These are phyloP conservation scores for Novakomyces olei DNA, from an alignment of 805 yeast genomes.

Conservation along the genomic window DNA sequence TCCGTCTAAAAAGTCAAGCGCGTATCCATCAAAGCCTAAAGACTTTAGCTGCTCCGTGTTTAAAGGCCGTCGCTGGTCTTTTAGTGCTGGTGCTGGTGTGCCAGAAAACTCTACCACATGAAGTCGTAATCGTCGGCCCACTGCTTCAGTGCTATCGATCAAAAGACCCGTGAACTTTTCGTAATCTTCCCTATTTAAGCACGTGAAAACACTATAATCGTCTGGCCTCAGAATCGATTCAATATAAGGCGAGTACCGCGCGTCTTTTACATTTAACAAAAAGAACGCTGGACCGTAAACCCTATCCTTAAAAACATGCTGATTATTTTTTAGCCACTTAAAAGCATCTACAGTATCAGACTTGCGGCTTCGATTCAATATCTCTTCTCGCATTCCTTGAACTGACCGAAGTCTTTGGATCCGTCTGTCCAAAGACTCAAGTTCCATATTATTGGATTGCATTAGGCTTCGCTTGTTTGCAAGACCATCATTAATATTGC, in stretches of 20 bases:
- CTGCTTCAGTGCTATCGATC: conserved; percentile 16
- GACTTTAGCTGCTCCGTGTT: conserved; percentile 17
- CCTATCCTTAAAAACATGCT: conserved; percentile 18
- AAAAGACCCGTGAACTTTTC: conserved; percentile 22
- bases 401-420: no score
- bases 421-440: no score
- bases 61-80: conserved; percentile 10
- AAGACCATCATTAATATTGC: no score
- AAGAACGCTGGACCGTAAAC: conserved; percentile 60
- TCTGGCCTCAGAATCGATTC: conserved; percentile 33
- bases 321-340: conserved; percentile 20
- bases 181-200: conserved; percentile 30
- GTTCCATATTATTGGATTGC: no score
- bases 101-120: conserved; percentile 26
- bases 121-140: conserved; percentile 19
- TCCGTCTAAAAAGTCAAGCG: conserved; percentile 50
- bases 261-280: conserved; percentile 32
- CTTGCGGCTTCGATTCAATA: conserved; percentile 12
- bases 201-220: conserved; percentile 42
- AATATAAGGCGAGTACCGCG: conserved; percentile 29
- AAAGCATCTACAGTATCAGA: conserved; percentile 22
- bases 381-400: not conserved
- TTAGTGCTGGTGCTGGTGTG: conserved; percentile 12
- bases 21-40: conserved; percentile 61
- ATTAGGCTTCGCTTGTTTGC: no score